Conservation (phyloP, 352 stramenopile genomes). For the Labyrinthula sp. region DNA sequence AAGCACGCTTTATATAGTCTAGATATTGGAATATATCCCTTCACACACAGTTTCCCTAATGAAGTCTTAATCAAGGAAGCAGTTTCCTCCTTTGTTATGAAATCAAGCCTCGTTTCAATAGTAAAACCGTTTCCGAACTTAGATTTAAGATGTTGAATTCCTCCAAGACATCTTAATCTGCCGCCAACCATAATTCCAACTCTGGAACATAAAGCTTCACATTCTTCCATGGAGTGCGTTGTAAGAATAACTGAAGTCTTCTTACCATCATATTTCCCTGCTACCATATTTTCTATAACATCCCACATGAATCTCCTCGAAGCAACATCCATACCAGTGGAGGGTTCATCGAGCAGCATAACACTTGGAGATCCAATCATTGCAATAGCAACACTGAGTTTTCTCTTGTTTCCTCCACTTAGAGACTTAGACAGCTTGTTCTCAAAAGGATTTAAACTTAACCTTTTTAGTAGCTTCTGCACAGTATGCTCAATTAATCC, state of each 20-base stretch:
- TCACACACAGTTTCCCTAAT: too few species aligned
- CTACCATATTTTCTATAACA: constrained; percentile 52
- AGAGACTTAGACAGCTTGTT: constrained; percentile 48
- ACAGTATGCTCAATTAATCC: too few species aligned
- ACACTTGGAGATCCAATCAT: constrained; percentile 49
- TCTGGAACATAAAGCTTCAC: constrained; percentile 43
- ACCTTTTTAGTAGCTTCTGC: too few species aligned
- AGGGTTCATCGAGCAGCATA: constrained; percentile 61
- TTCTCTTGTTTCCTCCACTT: constrained; percentile 57
- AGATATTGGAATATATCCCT: too few species aligned
- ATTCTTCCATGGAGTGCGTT: constrained; percentile 54
- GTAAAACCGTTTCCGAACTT: constrained; percentile 35
- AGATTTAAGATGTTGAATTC: constrained; percentile 39
- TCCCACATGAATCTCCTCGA: constrained; percentile 65
- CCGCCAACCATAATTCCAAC: constrained; percentile 46
- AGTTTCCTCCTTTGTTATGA: too few species aligned
- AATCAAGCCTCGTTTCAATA: too few species aligned
- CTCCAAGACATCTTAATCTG: constrained; percentile 41
- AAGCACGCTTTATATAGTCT: too few species aligned
- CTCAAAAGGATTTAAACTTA: constrained; percentile 51
- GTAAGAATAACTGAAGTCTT: constrained; percentile 42
- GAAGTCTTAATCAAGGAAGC: too few species aligned
- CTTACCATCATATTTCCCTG: constrained; percentile 32
- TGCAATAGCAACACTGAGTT: constrained; percentile 56
- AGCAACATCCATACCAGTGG: constrained; percentile 62